These are phyloP conservation scores for Petunia axillaris DNA, from an alignment of 257 asterid species.

Conservation along the genomic window DNA sequence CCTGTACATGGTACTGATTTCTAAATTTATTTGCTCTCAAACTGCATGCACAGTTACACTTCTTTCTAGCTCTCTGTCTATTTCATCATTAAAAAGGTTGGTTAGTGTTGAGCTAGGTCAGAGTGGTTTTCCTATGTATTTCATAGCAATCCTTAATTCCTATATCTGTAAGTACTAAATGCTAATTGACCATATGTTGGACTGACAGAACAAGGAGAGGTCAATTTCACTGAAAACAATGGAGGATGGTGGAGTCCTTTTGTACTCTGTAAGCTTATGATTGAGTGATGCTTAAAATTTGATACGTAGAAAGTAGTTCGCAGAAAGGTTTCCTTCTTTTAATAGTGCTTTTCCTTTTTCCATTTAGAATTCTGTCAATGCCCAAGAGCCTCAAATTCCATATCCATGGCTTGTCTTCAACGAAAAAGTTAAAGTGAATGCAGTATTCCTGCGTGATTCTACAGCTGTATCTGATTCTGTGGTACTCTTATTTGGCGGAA, in stretches of 20 bases:
- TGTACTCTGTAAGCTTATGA: conserved; percentile 69
- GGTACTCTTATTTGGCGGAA: conserved; percentile 87
- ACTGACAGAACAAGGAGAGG: conserved; percentile 86
- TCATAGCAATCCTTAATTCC: background rate
- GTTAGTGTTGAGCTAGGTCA: background rate
- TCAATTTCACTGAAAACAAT: conserved; percentile 83
- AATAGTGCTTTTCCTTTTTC: conserved; percentile 21
- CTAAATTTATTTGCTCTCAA: background rate
- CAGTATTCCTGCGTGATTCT: conserved; percentile 92
- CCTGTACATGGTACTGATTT: conserved; percentile 8
- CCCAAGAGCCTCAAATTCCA: conserved; percentile 71
- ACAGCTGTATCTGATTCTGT: conserved; percentile 87
- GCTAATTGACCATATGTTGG: conserved; percentile 29
- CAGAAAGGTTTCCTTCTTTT: background rate
- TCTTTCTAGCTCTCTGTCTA: background rate
- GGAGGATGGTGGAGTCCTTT: conserved; percentile 93
- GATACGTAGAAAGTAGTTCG: background rate
- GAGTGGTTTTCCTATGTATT: conserved; percentile 2
- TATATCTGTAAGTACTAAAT: conserved; percentile 3
- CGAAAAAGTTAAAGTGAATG: conserved; percentile 86
- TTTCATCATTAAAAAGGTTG: conserved; percentile 11
- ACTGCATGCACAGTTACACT: background rate
- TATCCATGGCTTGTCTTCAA: conserved; percentile 94
- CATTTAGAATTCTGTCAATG: conserved; percentile 76
- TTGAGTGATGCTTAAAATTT: background rate